A percentile compares a stretch with the other conserved stretches of the same genome.
Conservation (phyloP, 345 rosid species). For the Camelina laxa region DNA sequence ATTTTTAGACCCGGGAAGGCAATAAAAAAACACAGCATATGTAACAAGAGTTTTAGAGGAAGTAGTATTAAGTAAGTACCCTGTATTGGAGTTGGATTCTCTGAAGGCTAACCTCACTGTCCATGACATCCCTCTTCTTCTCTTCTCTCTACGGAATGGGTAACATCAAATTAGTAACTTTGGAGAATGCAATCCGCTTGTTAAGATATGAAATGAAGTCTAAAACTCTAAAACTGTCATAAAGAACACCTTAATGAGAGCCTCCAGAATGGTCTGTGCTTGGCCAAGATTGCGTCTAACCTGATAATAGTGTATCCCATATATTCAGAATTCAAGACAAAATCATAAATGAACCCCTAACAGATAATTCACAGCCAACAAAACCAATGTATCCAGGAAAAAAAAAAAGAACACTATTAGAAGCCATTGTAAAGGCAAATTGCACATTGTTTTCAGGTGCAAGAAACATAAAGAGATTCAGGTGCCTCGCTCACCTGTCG, state of each 20-base stretch:
- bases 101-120: conserved; percentile 86
- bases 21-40: conserved; percentile 2
- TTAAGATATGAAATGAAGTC: conserved; percentile 20
- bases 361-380: neutral
- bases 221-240: conserved; percentile 32
- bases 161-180: conserved; percentile 27
- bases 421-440: conserved; percentile 12
- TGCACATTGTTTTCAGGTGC: neutral
- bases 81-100: conserved; percentile 88
- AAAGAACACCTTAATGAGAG: conserved; percentile 80
- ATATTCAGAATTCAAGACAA: conserved; percentile 20
- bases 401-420: conserved; percentile 17
- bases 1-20: neutral
- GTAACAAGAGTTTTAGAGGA: neutral
- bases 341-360: neutral
- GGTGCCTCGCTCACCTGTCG: conserved; percentile 70
- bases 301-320: conserved; percentile 46
- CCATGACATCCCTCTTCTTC: conserved; percentile 88
- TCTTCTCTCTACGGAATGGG: conserved; percentile 78
- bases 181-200: conserved; percentile 23
- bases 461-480: conserved; percentile 9
- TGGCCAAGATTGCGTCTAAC: conserved; percentile 98
- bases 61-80: conserved; percentile 54
- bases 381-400: neutral
- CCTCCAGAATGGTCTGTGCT: conserved; percentile 86